These are phyloP conservation scores for Ganoderma leucocontextum DNA, from an alignment of 1,284 basidiomycete species.

Conservation along the genomic window DNA sequence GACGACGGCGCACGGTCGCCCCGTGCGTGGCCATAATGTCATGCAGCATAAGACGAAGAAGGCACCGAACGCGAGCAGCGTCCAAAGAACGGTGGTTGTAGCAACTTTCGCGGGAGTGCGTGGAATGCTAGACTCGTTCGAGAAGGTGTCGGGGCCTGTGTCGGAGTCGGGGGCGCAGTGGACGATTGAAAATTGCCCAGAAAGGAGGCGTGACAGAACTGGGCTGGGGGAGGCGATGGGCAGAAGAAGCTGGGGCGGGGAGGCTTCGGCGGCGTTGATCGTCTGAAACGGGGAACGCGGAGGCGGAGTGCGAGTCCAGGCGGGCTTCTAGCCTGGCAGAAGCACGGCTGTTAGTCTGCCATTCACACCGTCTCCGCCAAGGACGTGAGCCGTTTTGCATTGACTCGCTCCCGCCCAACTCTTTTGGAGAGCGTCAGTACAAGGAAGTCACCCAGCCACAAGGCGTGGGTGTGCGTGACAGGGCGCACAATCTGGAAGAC, in stretches of 20 bases:
- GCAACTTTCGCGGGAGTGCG: conserved; percentile 33
- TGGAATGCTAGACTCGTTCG: conserved; percentile 22
- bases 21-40: conserved; percentile 4
- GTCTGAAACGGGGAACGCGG: conserved; percentile 2
- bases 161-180: conserved; percentile 6
- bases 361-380: not conserved
- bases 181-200: not conserved
- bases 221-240: conserved; percentile 4
- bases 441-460: not conserved
- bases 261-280: conserved; percentile 5
- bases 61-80: not conserved
- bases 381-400: not conserved
- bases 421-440: not conserved
- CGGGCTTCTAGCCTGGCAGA: conserved; percentile 4
- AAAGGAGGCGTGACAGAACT: conserved; percentile 20
- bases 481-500: not conserved
- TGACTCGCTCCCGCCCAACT: not conserved
- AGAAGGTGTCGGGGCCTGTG: conserved; percentile 22
- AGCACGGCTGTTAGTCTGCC: not conserved
- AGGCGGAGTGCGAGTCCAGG: not conserved
- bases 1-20: not conserved
- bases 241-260: conserved; percentile 6
- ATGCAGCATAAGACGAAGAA: not conserved
- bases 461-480: not conserved
- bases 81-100: conserved; percentile 1